These are phyloP conservation scores for Scleroderma bovista DNA, from an alignment of 768 basidiomycete species.

Conservation along the genomic window DNA sequence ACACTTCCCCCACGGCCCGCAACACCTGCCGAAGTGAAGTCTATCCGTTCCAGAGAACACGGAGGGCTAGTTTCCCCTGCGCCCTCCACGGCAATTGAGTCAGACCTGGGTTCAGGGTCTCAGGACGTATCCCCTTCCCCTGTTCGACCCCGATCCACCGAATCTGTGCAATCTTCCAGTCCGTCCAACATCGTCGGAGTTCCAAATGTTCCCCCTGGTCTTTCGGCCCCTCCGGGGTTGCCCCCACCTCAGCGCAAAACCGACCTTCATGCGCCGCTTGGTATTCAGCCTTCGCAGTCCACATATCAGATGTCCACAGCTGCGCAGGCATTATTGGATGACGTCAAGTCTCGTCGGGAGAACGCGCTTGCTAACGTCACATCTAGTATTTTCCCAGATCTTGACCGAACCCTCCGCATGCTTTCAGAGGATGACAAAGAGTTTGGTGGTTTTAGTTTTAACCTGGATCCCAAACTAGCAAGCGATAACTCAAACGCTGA, in stretches of 20 bases:
- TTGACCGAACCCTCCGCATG: conserved; percentile 77
- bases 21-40: conserved; percentile 39
- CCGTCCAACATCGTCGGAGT: conserved; percentile 44
- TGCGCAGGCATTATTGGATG: conserved; percentile 78
- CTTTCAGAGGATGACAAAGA: conserved; percentile 58
- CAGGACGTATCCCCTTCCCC: conserved; percentile 42
- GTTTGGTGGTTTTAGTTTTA: conserved; percentile 78
- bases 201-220: conserved; percentile 53
- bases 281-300: conserved; percentile 37
- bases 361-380: conserved; percentile 36
- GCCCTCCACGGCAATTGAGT: conserved; percentile 45
- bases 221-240: conserved; percentile 49
- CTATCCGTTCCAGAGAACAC: conserved; percentile 36
- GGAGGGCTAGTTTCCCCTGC: conserved; percentile 40
- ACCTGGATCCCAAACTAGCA: conserved; percentile 73
- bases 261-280: conserved; percentile 48
- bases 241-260: conserved; percentile 41
- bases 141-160: conserved; percentile 35
- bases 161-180: conserved; percentile 31
- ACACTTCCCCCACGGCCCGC: conserved; percentile 37
- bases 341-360: conserved; percentile 73
- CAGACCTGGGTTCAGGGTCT: conserved; percentile 41
- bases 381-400: conserved; percentile 78
- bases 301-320: conserved; percentile 86
- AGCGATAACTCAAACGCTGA: conserved; percentile 36